These are phyloP conservation scores for Macrophomina pseudophaseolina DNA, from an alignment of 2,329 filamentous ascomycete genomes.

Conservation along the genomic window DNA sequence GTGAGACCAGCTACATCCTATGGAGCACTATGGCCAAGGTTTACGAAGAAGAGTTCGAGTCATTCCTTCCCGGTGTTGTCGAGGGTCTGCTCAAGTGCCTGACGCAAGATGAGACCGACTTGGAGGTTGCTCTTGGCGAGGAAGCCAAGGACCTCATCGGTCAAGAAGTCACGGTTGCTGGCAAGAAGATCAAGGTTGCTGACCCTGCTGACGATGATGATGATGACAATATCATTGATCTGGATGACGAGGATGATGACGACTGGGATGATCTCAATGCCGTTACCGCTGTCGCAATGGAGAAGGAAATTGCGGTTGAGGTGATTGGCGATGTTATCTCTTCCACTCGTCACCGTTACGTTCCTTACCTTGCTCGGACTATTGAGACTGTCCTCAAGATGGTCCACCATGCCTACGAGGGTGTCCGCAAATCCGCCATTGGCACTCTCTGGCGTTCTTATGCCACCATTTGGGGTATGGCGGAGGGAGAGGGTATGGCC, in stretches of 20 bases:
- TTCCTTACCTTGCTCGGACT: slow-evolving; percentile 87
- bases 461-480: slow-evolving; percentile 85
- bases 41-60: slow-evolving; percentile 81
- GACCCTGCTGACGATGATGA: slow-evolving; percentile 62
- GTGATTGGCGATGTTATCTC: slow-evolving; percentile 92
- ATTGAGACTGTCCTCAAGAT: slow-evolving; percentile 81
- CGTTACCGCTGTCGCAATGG: slow-evolving; percentile 86
- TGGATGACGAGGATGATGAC: slow-evolving; percentile 78
- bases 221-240: slow-evolving; percentile 61
- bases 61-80: slow-evolving; percentile 78
- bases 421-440: slow-evolving; percentile 89
- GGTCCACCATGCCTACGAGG: slow-evolving; percentile 88
- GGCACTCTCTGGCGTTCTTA: slow-evolving; percentile 93
- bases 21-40: slow-evolving; percentile 96
- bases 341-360: slow-evolving; percentile 78
- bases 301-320: slow-evolving; percentile 97
- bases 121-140: slow-evolving; percentile 76
- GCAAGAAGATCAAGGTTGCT: slow-evolving; percentile 85
- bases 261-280: slow-evolving; percentile 84
- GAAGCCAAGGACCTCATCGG: slow-evolving; percentile 76
- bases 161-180: slow-evolving; percentile 76
- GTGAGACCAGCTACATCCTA: slow-evolving; percentile 95
- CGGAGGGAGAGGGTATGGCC: slow-evolving; percentile 74
- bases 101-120: slow-evolving; percentile 83
- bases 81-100: slow-evolving; percentile 83